These are phyloP conservation scores for Dactylonectria estremocensis DNA, from an alignment of 2,329 filamentous ascomycete genomes.

Conservation along the genomic window DNA sequence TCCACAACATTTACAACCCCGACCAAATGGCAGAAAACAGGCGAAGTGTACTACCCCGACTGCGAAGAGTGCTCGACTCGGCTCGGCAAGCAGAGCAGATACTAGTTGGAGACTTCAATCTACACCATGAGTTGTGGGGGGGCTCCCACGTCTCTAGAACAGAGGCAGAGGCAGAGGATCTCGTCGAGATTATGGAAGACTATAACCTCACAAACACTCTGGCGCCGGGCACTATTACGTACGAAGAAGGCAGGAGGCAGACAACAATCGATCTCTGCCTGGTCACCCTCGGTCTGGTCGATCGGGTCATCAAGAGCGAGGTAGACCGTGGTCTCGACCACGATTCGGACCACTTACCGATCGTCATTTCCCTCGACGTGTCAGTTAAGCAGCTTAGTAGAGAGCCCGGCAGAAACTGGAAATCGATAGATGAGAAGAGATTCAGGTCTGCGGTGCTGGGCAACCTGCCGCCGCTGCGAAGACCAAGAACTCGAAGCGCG, in stretches of 20 bases:
- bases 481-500: background rate
- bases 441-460: background rate
- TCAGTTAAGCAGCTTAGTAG: background rate
- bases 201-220: slow-evolving; percentile 8
- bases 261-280: background rate
- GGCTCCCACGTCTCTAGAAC: slow-evolving; percentile 1
- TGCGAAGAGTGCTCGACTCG: background rate
- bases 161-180: slow-evolving; percentile 13
- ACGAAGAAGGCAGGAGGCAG: background rate
- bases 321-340: background rate
- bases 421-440: background rate
- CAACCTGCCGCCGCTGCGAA: background rate
- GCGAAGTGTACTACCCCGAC: slow-evolving; percentile 5
- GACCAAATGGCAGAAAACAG: slow-evolving; percentile 3
- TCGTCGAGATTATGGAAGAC: slow-evolving; percentile 15
- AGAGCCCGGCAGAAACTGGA: background rate
- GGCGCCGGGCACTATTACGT: background rate
- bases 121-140: slow-evolving; percentile 13
- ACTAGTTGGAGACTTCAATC: slow-evolving; percentile 19
- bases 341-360: background rate
- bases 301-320: background rate
- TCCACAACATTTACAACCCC: slow-evolving; percentile 20
- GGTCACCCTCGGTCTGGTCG: background rate
- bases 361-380: background rate
- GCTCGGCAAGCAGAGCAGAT: slow-evolving; percentile 10